Evolutionary conservation across 176 grass and related monocot genomes (phyloP).

Genomic region (barley (Hordeum vulgare)): MorexV3_pseudomolecules_assembly NC_058519.1:357415809-357416308

Average conservation of each 20-base stretch:
- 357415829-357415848: background rate
- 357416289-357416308: background rate
- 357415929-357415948: conserved; percentile 86
- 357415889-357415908: background rate
- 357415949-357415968: conserved; percentile 67
- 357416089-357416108: background rate
- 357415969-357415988: conserved; percentile 78
- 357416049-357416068: background rate
- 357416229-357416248: background rate
- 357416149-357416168: conserved; percentile 69
- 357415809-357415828: background rate
- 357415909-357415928: conserved; percentile 54
- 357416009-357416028: conserved; percentile 22
- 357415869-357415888: conserved; percentile 15
- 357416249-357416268: background rate
- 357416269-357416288: background rate
- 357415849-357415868: background rate
- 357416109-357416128: background rate
- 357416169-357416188: conserved; percentile 73
- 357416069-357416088: background rate
- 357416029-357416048: background rate
- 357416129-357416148: conserved; percentile 81
- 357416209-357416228: background rate
- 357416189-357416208: background rate
- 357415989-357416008: conserved; percentile 79